Evolutionary conservation across 768 basidiomycete species (phyloP).

Genomic region (Naganishia vishniacii): DNA sequence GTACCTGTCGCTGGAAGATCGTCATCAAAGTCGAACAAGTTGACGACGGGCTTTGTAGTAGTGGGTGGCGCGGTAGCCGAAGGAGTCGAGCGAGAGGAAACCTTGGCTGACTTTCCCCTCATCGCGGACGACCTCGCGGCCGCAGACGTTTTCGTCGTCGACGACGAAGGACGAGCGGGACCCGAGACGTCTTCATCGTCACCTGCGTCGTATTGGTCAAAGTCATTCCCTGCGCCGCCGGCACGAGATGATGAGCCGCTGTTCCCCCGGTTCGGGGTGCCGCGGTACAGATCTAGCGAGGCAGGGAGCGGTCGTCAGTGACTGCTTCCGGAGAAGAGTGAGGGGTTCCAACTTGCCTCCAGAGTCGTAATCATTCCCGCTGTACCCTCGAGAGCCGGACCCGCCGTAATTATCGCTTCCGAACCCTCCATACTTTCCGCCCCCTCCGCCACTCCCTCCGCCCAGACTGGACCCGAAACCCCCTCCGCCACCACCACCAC

Average conservation of each 20-base stretch:
- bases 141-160: no score
- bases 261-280: not conserved
- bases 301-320: not conserved
- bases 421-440: conserved; percentile 62
- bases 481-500: conserved; percentile 48
- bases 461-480: no score
- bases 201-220: conserved; percentile 94
- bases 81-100: conserved; percentile 6
- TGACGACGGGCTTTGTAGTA: conserved; percentile 54
- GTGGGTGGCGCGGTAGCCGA: conserved; percentile 28
- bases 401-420: conserved; percentile 49
- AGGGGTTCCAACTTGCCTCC: conserved; percentile 34
- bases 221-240: conserved; percentile 47
- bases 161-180: conserved; percentile 31
- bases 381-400: conserved; percentile 38
- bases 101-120: no score
- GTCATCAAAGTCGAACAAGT: conserved; percentile 75
- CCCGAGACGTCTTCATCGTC: conserved; percentile 58
- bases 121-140: no score
- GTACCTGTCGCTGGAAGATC: conserved; percentile 54
- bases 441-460: not conserved
- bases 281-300: conserved; percentile 20
- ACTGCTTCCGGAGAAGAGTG: not conserved
- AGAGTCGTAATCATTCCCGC: conserved; percentile 44
- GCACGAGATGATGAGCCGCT: conserved; percentile 18